phyloP scores from a whole-genome alignment of 1,284 basidiomycete genomes.

The Agaricales sp. region DNA sequence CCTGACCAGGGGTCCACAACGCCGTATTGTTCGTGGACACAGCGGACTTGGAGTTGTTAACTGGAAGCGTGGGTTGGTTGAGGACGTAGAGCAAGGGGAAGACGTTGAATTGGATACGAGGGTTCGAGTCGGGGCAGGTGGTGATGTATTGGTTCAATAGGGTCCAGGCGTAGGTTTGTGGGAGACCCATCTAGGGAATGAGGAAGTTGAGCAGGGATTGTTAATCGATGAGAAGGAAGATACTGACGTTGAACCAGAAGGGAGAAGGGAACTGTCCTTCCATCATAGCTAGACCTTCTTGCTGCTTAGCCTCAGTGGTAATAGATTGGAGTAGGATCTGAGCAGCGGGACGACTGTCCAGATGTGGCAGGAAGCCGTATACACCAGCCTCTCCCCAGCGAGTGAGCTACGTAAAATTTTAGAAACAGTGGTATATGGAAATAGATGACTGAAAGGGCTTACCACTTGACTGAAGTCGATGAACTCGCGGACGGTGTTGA shows the following conservation, averaged over 20 bases:
- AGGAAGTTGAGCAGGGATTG: neutral
- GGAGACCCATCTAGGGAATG: slow-evolving; percentile 31
- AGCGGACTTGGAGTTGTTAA: slow-evolving; percentile 21
- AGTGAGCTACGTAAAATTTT: slow-evolving; percentile 21
- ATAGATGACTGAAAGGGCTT: slow-evolving; percentile 9
- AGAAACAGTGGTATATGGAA: slow-evolving; percentile 1
- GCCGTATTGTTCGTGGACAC: neutral
- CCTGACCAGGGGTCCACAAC: neutral
- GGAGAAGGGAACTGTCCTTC: slow-evolving; percentile 55
- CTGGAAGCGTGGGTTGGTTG: slow-evolving; percentile 2
- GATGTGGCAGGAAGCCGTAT: slow-evolving; percentile 50
- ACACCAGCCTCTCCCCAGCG: slow-evolving; percentile 54
- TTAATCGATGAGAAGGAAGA: slow-evolving; percentile 1
- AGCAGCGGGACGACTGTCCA: slow-evolving; percentile 49
- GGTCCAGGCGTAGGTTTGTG: slow-evolving; percentile 56
- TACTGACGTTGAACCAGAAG: slow-evolving; percentile 21
- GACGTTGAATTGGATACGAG: slow-evolving; percentile 42
- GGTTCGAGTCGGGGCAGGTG: slow-evolving; percentile 48
- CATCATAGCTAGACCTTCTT: slow-evolving; percentile 60
- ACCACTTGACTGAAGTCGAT: slow-evolving; percentile 53
- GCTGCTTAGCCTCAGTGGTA: slow-evolving; percentile 56
- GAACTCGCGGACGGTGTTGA: slow-evolving; percentile 48
- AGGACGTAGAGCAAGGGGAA: slow-evolving; percentile 37
- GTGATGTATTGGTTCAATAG: slow-evolving; percentile 48
- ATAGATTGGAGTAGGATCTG: slow-evolving; percentile 49